These are phyloP conservation scores for Berberis vulgaris DNA, from an alignment of 164 flowering plant genomes.

Conservation along the genomic window DNA sequence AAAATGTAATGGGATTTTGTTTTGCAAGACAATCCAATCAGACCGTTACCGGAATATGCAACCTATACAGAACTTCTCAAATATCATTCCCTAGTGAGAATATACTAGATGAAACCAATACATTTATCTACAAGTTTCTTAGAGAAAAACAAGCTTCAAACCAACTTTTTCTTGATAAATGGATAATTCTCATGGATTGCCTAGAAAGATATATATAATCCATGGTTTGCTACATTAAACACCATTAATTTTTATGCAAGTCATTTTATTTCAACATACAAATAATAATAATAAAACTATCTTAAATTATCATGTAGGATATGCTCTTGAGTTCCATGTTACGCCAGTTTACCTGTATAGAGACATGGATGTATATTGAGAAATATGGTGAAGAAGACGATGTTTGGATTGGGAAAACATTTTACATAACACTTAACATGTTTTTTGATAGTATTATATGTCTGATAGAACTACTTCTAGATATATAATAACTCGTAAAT, in stretches of 20 bases:
- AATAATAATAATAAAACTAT: not conserved
- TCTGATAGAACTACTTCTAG: too few relatives aligned
- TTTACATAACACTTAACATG: slow-evolving; percentile 29
- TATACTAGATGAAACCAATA: slow-evolving; percentile 52
- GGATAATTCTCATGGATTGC: slow-evolving; percentile 81
- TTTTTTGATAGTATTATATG: too few relatives aligned
- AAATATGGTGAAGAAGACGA: slow-evolving; percentile 89
- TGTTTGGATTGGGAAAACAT: slow-evolving; percentile 91
- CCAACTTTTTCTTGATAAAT: slow-evolving; percentile 57
- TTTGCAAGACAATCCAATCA: slow-evolving; percentile 64
- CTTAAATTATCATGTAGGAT: slow-evolving; percentile 41
- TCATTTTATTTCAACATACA: not conserved
- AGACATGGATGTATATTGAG: slow-evolving; percentile 65
- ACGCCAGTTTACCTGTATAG: slow-evolving; percentile 70
- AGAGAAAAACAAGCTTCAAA: slow-evolving; percentile 42
- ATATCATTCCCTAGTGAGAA: slow-evolving; percentile 53
- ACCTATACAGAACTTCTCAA: slow-evolving; percentile 69
- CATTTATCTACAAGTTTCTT: slow-evolving; percentile 43
- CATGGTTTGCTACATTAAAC: not conserved
- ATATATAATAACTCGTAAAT: too few relatives aligned
- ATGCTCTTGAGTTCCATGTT: slow-evolving; percentile 82
- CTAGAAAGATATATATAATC: slow-evolving; percentile 58
- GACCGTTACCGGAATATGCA: slow-evolving; percentile 77
- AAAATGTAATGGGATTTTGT: slow-evolving; percentile 22
- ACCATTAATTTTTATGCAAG: not conserved